These are phyloP conservation scores for Rhypophila decipiens DNA, from an alignment of 495 filamentous ascomycete genomes.

Conservation along the genomic window DNA sequence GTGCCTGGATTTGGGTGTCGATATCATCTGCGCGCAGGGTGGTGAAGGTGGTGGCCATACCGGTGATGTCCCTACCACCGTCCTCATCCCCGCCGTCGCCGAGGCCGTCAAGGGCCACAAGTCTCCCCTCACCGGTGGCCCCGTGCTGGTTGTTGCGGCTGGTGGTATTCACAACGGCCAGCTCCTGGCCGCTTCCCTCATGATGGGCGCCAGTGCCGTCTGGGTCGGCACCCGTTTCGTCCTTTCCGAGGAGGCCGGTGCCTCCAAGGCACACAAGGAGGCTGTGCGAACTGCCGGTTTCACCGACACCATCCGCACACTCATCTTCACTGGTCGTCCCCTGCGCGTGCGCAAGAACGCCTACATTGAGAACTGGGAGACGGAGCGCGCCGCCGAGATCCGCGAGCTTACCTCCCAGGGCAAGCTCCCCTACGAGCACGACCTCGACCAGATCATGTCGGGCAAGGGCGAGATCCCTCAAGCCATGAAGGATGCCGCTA, in stretches of 20 bases:
- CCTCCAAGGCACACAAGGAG: constrained; percentile 92
- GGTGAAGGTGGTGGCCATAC: constrained; percentile 81
- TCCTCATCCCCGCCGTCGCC: constrained; percentile 79
- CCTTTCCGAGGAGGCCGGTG: constrained; percentile 86
- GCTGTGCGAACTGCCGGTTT: constrained; percentile 86
- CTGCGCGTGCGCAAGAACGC: constrained; percentile 86
- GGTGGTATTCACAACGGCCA: constrained; percentile 93
- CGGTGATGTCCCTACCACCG: constrained; percentile 63
- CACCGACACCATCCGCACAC: constrained; percentile 90
- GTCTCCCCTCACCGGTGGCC: constrained; percentile 77
- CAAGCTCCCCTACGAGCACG: constrained; percentile 85
- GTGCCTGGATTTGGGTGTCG: constrained; percentile 81
- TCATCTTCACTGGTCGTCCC: constrained; percentile 97
- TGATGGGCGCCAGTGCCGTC: constrained; percentile 86
- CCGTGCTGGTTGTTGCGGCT: constrained; percentile 87
- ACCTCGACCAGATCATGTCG: constrained; percentile 71
- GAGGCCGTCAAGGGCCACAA: constrained; percentile 73
- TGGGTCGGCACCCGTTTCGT: constrained; percentile 98
- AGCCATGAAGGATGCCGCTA: constrained; percentile 73
- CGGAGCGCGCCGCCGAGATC: constrained; percentile 81
- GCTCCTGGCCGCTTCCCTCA: constrained; percentile 79
- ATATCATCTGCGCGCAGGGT: constrained; percentile 83
- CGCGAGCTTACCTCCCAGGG: constrained; percentile 84
- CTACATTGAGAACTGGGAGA: constrained; percentile 95
- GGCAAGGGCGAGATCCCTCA: constrained; percentile 54